Evolutionary conservation across 345 rosid species (phyloP).

Genomic region (Citrus cavaleriei): DNA sequence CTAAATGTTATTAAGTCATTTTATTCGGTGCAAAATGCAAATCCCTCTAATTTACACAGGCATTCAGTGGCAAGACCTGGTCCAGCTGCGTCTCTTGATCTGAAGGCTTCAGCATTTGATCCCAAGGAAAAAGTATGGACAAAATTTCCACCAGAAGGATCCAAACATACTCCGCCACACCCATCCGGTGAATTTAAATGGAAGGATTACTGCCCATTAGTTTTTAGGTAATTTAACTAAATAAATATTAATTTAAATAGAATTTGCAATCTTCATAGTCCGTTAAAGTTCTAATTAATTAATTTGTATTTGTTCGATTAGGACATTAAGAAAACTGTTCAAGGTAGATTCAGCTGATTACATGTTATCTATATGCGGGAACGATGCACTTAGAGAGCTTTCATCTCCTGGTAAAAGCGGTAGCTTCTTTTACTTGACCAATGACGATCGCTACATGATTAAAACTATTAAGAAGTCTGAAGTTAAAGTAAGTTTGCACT

Average conservation of each 20-base stretch:
- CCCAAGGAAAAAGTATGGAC: slow-evolving; percentile 95
- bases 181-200: slow-evolving; percentile 80
- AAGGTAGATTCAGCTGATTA: slow-evolving; percentile 96
- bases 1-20: too few relatives aligned
- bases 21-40: too few relatives aligned
- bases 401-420: slow-evolving; percentile 99
- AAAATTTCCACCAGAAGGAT: slow-evolving; percentile 86
- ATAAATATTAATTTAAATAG: too few relatives aligned
- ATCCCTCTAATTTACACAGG: slow-evolving; percentile 19
- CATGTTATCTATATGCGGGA: slow-evolving; percentile 89
- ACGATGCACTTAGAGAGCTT: slow-evolving; percentile 88
- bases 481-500: slow-evolving; percentile 53
- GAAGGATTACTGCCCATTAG: slow-evolving; percentile 98
- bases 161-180: slow-evolving; percentile 90
- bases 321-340: slow-evolving; percentile 89
- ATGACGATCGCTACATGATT: slow-evolving; percentile 92
- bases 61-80: slow-evolving; percentile 90
- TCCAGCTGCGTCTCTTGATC: slow-evolving; percentile 66
- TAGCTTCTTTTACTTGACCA: slow-evolving; percentile 86
- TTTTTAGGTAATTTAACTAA: slow-evolving; percentile 58
- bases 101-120: slow-evolving; percentile 88
- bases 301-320: not conserved
- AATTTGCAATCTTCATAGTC: too few relatives aligned
- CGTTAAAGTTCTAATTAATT: too few relatives aligned
- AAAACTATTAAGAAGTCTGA: slow-evolving; percentile 92